Conservation (phyloP, 176 grass and related monocot genomes). For the Carex pumila region DNA sequence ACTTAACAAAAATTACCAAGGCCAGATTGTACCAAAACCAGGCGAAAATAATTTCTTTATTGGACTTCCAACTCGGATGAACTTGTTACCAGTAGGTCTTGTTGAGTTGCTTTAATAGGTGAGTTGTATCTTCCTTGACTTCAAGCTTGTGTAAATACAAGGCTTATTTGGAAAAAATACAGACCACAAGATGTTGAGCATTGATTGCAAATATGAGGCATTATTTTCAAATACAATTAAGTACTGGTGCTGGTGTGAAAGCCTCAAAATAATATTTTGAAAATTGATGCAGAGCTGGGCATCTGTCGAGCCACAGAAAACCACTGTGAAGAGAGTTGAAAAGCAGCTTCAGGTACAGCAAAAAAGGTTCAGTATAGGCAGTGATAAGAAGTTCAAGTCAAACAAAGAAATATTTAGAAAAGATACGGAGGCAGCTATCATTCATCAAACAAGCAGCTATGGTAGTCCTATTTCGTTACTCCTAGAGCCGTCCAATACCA, state of each 20-base stretch:
- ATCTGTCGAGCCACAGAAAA: slow-evolving; percentile 76
- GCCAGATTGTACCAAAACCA: background rate
- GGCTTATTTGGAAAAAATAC: background rate
- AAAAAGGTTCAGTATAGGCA: slow-evolving; percentile 49
- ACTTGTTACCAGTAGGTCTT: background rate
- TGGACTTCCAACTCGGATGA: background rate
- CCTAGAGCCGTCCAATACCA: slow-evolving; percentile 41
- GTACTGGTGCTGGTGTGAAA: background rate
- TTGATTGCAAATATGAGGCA: background rate
- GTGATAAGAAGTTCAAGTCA: slow-evolving; percentile 57
- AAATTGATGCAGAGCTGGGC: slow-evolving; percentile 42
- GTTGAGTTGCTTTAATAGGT: background rate
- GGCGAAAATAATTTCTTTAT: background rate
- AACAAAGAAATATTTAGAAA: slow-evolving; percentile 82
- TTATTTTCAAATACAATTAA: background rate
- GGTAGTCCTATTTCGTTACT: slow-evolving; percentile 26
- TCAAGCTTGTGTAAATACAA: background rate
- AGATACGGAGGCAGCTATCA: slow-evolving; percentile 43
- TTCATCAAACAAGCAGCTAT: slow-evolving; percentile 27
- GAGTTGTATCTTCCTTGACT: background rate
- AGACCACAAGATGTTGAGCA: background rate
- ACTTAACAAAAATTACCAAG: background rate
- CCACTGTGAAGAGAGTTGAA: slow-evolving; percentile 70
- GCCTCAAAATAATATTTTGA: background rate
- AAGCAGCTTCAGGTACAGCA: slow-evolving; percentile 25